Base-by-base conservation (phyloP, 176 grass and related monocot genomes). In the Ensete ventricosum region DNA sequence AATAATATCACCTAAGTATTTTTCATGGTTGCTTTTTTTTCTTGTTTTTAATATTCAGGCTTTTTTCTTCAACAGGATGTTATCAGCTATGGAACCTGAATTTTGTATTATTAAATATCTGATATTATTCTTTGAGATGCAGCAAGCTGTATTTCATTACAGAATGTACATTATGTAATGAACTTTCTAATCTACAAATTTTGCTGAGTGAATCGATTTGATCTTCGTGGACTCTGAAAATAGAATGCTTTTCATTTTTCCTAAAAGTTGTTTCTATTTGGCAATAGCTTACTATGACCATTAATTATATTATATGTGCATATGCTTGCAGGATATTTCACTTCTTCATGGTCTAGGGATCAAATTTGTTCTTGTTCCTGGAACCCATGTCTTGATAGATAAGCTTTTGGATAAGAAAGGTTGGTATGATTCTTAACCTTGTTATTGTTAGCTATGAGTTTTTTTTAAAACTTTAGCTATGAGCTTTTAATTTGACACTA, bases 261-360 rank as follows among this genome's bases (percentile, higher is more conserved):
- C 74, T 53, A 11, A 9, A 77, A 72, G 26, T 66, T 50, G 52
- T 58, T 67, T 43, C 13, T 68, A 51, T 10, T 17, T 26, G 62
- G 48, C 64, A 26, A 13, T 72, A 78, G 66, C 51, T n/a, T 27
- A 81, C 13, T 8, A 14, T 70, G 48, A 10, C 19, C 69, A 0
- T 69, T 13, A 67, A 58, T 62, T 81, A 74, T 16, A 75, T 75
- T 55, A 43, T 11, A 11, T 57, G 21, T 77, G 22, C 14, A 76
- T 79, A 63, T 52, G 69, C 67, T 34, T 74, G 72, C 77, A 97
- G 90, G 93, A 97, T 84, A 92, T 97, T 75, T 97, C 93, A 19
- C 87, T 97, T 55, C 93, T 97, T 71, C 93, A 97, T 79, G 93
- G 93, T 64, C 82, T 97, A 76, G 93, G 93, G 62, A 93, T 97